Evolutionary conservation across 2,329 filamentous ascomycete genomes (phyloP), one percentile per base, ranked within the genome.

Genomic region (Fusarium sp.): DNA sequence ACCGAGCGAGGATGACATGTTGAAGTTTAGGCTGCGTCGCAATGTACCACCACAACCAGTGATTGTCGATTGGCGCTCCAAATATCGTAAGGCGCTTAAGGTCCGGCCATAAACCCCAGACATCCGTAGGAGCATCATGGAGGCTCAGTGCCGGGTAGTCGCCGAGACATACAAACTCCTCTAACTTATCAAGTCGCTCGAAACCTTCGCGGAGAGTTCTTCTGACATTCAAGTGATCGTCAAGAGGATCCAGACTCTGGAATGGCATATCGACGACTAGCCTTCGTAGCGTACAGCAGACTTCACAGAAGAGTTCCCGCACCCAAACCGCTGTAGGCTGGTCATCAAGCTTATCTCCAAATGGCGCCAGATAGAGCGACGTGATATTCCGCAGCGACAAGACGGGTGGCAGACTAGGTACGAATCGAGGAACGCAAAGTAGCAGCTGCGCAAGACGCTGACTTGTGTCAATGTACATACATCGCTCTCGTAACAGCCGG

Each of bases 191-290:
- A 0, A 87, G 78, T 45, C 78, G 72, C 66, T 77, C 72, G 57
- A 87, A 84, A 1, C 82, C 84, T n/a, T 82, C 77, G 13, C 80
- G 79, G 9, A 87, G 78, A 6, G 79, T 80, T 28, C 73, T 76
- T 39, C 79, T 76, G 44, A 83, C 76, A 58, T 73, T 73, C 73
- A 81, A 71, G 58, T 80, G 78, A 57, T 85, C 83, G 31, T 84
- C 78, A 24, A 79, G 76, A 3, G 78, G 79, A 28, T 81, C 78
- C 17, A 85, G 74, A 53, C 76, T 82, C 22, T 80, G 76, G 45
- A 85, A 80, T 8, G 84, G 84, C 67, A 86, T 84, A 59, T 84
- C 78, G 42, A 87, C 79, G 46, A 85, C 77, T 8, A 87, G 78
- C 21, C 82, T 81, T 43, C 74, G 78, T 44, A 87, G 77, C 8